A percentile compares a stretch with the other conserved stretches of the same genome.
phyloP scores from a whole-genome alignment of 192 early-diverging fungal genomes.

The Coemansia erecta region DNA sequence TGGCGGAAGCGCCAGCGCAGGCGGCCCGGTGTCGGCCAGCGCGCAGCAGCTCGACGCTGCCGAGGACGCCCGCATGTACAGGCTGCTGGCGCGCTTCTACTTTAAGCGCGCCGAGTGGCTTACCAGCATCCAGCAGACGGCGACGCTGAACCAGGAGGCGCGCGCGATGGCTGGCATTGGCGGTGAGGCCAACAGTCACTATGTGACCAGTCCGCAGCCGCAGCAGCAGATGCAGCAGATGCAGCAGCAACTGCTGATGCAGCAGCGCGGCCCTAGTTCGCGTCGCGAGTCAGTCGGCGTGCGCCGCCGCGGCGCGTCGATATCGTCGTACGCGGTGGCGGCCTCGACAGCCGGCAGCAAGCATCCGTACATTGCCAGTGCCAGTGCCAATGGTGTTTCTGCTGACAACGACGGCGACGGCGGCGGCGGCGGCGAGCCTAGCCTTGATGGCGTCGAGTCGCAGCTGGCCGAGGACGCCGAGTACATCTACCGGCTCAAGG shows the following conservation, averaged over 20 bases:
- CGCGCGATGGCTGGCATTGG: conserved; percentile 19
- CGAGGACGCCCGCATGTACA: conserved; percentile 3
- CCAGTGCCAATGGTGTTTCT: no score
- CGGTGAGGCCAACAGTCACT: not conserved
- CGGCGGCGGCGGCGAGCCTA: conserved; percentile 11
- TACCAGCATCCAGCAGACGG: conserved; percentile 29
- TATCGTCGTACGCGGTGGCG: conserved; percentile 3
- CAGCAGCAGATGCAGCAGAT: not conserved
- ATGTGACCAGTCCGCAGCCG: not conserved
- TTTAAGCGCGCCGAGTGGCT: conserved; percentile 97
- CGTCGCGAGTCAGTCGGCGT: conserved; percentile 17
- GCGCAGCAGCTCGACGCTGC: not conserved
- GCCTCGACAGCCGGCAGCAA: not conserved
- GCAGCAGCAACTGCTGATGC: conserved; percentile 1
- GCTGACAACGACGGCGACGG: not conserved
- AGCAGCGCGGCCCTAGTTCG: not conserved
- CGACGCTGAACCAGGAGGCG: conserved; percentile 20
- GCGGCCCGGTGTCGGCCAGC: no score
- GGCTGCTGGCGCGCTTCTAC: conserved; percentile 75
- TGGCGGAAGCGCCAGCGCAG: not conserved
- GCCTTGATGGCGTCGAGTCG: conserved; percentile 5
- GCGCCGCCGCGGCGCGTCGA: conserved; percentile 8
- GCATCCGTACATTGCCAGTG: no score
- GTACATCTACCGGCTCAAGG: conserved; percentile 30
- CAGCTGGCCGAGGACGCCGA: conserved; percentile 11